These are phyloP conservation scores for Annulohypoxylon moriforme DNA, from an alignment of 495 filamentous ascomycete genomes.

Conservation along the genomic window DNA sequence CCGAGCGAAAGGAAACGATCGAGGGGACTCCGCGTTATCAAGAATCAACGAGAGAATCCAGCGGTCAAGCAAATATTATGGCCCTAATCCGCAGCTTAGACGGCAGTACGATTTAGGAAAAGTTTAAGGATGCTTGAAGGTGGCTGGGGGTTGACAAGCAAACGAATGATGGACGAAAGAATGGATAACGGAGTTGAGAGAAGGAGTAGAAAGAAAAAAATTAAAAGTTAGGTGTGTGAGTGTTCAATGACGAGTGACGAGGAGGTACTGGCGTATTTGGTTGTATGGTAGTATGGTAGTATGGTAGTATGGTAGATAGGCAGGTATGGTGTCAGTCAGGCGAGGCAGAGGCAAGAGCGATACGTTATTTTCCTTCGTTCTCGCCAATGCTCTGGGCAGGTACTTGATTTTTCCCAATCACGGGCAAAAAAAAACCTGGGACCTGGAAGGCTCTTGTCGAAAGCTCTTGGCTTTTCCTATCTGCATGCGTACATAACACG, in stretches of 20 bases:
- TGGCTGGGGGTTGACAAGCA: conserved; percentile 28
- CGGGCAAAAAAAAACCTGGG: conserved; percentile 26
- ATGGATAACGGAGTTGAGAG: conserved; percentile 1
- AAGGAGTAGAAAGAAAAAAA: conserved; percentile 17
- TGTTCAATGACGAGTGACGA: conserved; percentile 46
- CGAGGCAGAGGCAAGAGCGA: conserved; percentile 27
- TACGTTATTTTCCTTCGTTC: conserved; percentile 45
- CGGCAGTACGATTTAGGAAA: conserved; percentile 27
- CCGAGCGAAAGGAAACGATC: conserved; percentile 30
- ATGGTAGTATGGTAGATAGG: no score
- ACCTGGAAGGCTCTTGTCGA: conserved; percentile 24
- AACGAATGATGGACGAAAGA: conserved; percentile 34
- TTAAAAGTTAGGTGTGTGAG: conserved; percentile 11
- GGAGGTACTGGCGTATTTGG: conserved; percentile 23
- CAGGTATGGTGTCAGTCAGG: conserved; percentile 37
- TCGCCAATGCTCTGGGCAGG: conserved; percentile 44
- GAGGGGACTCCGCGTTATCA: conserved; percentile 29
- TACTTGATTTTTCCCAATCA: conserved; percentile 30
- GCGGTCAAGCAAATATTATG: conserved; percentile 33
- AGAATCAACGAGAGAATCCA: conserved; percentile 38
- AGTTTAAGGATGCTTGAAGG: conserved; percentile 12
- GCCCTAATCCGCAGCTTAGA: conserved; percentile 27
- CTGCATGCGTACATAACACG: conserved; percentile 22
- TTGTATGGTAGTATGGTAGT: no score
- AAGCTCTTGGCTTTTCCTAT: conserved; percentile 26